Evolutionary conservation across 495 filamentous ascomycete species (phyloP), one percentile per base, ranked within the genome.

Genomic region (Neurospora sublineolata): DNA sequence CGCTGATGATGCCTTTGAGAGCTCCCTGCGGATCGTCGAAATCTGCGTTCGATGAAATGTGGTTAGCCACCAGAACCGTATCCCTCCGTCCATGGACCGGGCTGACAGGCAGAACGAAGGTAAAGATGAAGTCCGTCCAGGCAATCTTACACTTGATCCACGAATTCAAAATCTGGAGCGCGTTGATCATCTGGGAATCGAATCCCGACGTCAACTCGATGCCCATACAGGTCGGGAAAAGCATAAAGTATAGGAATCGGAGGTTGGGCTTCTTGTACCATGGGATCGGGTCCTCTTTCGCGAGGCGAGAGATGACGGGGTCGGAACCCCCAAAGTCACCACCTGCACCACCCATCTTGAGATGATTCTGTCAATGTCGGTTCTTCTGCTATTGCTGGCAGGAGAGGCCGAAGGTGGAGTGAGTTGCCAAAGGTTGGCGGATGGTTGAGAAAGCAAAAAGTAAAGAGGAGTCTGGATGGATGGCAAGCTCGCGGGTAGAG

Each of bases 131-230:
- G 12, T 14, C 12, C 11, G 12, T 14, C 12, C 11, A 39, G 36
- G 18, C 1, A 44, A 10, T 80, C 84, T 41, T 73, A 87, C 87
- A 89, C 12, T 73, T 70, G 37, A 83, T 81, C 86, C 85, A 90
- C 7, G 81, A 80, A 9, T 82, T 78, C 20, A 90, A 85, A 38
- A 88, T 85, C 78, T 92, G 89, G 4, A 91, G 84, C 3, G 87
- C 86, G 72, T 91, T 92, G 80, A 92, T 90, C 77, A 92, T 87
- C 73, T 89, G 88, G 9, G 87, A 89, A 78, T 92, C 89, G 76
- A 91, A 92, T 1, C 90, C 89, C 33, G 88, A 90, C 1, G 89
- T 92, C 81, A 90, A 88, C 79, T 91, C 90, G 73, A 90, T 87
- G 27, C 90, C 90, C 83, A 92, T 89, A 75, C 85, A 88, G 30